Percentiles rank a stretch among this genome's conserved stretches.
Evolutionary conservation across 1,139 yeast species (phyloP).

Genomic region (Scheffersomyces stambukii): DNA sequence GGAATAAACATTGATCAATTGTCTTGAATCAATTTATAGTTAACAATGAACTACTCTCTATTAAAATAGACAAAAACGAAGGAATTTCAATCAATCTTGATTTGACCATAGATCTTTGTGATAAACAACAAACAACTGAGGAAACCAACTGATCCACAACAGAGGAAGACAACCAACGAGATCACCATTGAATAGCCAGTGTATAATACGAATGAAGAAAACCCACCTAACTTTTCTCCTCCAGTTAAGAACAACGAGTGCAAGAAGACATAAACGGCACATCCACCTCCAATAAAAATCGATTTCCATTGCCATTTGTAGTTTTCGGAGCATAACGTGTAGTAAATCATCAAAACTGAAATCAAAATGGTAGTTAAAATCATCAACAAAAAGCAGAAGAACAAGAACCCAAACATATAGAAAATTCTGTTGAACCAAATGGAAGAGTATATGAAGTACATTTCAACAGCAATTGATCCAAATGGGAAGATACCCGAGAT

Average conservation of each 20-base stretch:
- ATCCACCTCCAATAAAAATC: constrained; percentile 83
- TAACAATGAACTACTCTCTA: too few species aligned
- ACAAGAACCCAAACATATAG: constrained; percentile 96
- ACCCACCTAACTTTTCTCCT: constrained; percentile 63
- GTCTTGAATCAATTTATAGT: too few species aligned
- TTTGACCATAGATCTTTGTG: constrained; percentile 73
- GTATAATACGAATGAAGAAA: constrained; percentile 73
- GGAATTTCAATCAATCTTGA: constrained; percentile 63
- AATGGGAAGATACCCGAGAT: constrained; percentile 92
- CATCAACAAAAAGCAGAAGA: constrained; percentile 82
- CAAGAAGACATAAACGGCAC: constrained; percentile 76
- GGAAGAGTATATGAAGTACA: constrained; percentile 83
- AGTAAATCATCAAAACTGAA: constrained; percentile 76
- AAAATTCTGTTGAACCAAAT: constrained; percentile 92
- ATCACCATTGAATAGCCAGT: constrained; percentile 81
- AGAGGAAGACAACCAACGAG: constrained; percentile 66
- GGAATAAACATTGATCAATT: too few species aligned
- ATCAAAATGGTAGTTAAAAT: constrained; percentile 77
- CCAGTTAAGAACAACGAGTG: constrained; percentile 77
- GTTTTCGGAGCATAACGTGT: constrained; percentile 84
- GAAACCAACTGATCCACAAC: constrained; percentile 89
- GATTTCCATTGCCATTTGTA: constrained; percentile 99
- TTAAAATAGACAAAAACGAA: neutral
- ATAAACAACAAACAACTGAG: constrained; percentile 70
- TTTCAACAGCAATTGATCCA: constrained; percentile 90